These are phyloP conservation scores for Chaetomiaceae sp. DNA, from an alignment of 2,329 filamentous ascomycete genomes.

Conservation along the genomic window DNA sequence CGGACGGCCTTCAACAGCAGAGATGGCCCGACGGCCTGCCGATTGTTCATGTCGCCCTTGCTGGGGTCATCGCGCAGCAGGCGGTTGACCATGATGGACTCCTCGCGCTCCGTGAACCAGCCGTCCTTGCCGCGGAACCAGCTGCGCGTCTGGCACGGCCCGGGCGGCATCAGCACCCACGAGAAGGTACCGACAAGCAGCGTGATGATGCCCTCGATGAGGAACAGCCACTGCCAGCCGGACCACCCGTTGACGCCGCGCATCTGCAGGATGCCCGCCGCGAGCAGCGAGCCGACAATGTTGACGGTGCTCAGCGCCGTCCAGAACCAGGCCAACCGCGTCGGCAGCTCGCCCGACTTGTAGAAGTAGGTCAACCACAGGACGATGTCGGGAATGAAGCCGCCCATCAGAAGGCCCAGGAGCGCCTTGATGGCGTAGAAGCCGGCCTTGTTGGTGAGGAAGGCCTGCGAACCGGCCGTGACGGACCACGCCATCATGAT, in stretches of 20 bases:
- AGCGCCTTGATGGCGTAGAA: conserved; percentile 32
- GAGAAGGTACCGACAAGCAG: not conserved
- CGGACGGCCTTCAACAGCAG: conserved; percentile 47
- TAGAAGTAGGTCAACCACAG: conserved; percentile 73
- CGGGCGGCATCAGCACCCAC: not conserved
- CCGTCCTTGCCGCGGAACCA: conserved; percentile 30
- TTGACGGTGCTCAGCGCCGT: conserved; percentile 55
- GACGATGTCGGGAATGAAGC: conserved; percentile 61
- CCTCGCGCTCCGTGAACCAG: conserved; percentile 58
- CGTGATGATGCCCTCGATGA: not conserved
- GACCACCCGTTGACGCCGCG: conserved; percentile 21
- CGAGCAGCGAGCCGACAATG: conserved; percentile 49
- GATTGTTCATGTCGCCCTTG: conserved; percentile 59
- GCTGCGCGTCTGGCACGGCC: not conserved
- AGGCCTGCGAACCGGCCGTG: conserved; percentile 29
- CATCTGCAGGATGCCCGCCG: conserved; percentile 50
- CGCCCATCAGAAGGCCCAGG: conserved; percentile 49
- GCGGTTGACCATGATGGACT: conserved; percentile 58
- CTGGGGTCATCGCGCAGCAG: conserved; percentile 56
- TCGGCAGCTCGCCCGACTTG: conserved; percentile 63
- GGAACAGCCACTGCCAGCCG: conserved; percentile 1
- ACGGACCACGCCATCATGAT: conserved; percentile 33
- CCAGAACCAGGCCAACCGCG: conserved; percentile 63
- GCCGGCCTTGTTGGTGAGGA: conserved; percentile 27
- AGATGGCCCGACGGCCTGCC: conserved; percentile 43